Conservation (phyloP, 2,329 filamentous ascomycete species). For the Ophiocordyceps australis region DNA sequence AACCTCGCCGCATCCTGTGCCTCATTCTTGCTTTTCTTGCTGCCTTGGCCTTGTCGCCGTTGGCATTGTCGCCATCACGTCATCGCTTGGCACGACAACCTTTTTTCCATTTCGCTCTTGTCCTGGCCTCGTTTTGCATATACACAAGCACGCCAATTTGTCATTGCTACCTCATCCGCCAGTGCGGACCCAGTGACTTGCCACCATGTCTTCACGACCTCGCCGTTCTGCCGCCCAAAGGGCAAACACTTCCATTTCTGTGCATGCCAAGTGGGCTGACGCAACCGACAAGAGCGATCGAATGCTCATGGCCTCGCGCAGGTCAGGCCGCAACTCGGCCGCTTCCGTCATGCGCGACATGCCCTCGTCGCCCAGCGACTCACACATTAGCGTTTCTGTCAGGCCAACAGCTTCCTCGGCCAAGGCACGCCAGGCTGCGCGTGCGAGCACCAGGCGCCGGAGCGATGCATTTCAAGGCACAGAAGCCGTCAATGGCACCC, state of each 20-base stretch:
- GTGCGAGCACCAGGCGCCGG: constrained; percentile 16
- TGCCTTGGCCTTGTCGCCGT: no score
- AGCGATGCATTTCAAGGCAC: constrained; percentile 22
- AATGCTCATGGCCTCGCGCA: constrained; percentile 31
- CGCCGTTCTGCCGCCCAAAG: constrained; percentile 23
- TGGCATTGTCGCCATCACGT: no score
- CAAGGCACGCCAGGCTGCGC: constrained; percentile 32
- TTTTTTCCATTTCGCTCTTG: not conserved
- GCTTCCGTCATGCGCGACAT: constrained; percentile 23
- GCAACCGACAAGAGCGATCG: constrained; percentile 14
- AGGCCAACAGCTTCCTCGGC: constrained; percentile 24
- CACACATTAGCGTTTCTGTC: constrained; percentile 26
- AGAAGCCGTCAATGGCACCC: constrained; percentile 29
- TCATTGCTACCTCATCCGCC: not conserved
- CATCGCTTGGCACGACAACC: no score
- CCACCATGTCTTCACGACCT: constrained; percentile 27
- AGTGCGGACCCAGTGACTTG: constrained; percentile 1
- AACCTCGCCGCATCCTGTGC: constrained; percentile 1
- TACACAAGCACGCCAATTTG: not conserved
- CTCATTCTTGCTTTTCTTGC: not conserved
- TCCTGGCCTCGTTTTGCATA: not conserved
- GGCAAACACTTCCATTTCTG: constrained; percentile 23
- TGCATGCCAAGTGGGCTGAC: constrained; percentile 22
- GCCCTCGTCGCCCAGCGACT: constrained; percentile 27
- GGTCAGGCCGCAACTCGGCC: constrained; percentile 26